Evolutionary conservation across 805 yeast genomes (phyloP).

Genomic region (Wickerhamiella spandovensis): DNA sequence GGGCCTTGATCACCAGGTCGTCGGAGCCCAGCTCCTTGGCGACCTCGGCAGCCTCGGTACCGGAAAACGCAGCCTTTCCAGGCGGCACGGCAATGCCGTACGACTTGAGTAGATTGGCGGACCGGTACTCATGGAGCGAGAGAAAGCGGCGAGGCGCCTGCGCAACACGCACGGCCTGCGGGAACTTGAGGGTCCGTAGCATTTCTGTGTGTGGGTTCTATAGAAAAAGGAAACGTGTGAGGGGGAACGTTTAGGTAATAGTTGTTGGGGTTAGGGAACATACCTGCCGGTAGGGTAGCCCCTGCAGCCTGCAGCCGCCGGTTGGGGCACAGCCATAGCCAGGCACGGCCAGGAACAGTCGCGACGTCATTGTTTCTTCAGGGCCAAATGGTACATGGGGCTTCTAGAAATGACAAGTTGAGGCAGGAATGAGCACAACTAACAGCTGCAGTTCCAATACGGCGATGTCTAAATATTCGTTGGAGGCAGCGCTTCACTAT

Average conservation of each 20-base stretch:
- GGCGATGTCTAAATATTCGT: no score
- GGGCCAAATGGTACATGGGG: no score
- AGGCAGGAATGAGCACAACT: no score
- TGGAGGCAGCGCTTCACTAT: no score
- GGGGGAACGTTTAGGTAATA: neutral
- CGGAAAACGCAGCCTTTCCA: slow-evolving; percentile 83
- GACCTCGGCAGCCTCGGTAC: slow-evolving; percentile 72
- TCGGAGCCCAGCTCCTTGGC: slow-evolving; percentile 62
- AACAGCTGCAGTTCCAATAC: no score
- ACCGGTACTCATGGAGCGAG: slow-evolving; percentile 91
- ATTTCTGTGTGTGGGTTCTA: neutral
- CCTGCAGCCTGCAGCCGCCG: neutral
- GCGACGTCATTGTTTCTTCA: no score
- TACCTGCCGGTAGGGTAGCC: neutral
- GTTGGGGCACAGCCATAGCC: no score
- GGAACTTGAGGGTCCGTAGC: neutral
- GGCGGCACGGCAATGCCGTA: slow-evolving; percentile 86
- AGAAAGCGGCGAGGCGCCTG: slow-evolving; percentile 42
- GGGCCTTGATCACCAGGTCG: slow-evolving; percentile 92
- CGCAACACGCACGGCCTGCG: neutral
- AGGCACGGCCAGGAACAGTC: no score
- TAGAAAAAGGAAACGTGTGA: neutral
- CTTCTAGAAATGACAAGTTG: no score
- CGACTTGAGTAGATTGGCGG: slow-evolving; percentile 68
- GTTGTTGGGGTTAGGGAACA: neutral